These are phyloP conservation scores for Mycotypha africana DNA, from an alignment of 371 early-diverging fungal genomes.

Conservation along the genomic window DNA sequence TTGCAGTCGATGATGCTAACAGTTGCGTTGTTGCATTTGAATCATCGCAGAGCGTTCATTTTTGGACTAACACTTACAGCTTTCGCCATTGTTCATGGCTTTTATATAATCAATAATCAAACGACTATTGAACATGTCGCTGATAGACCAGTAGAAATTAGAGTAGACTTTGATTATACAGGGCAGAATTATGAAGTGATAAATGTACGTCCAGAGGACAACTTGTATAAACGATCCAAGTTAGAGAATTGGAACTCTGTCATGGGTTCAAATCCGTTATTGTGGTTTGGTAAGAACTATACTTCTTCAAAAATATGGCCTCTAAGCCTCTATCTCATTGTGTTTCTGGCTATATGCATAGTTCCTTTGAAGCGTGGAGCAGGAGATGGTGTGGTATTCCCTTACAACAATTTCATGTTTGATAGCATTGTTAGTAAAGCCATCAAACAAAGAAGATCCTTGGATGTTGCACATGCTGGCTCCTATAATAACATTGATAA, in stretches of 20 bases:
- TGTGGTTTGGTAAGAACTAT: slow-evolving; percentile 48
- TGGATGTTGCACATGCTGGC: slow-evolving; percentile 9
- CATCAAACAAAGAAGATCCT: slow-evolving; percentile 22
- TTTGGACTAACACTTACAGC: slow-evolving; percentile 24
- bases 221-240: slow-evolving; percentile 41
- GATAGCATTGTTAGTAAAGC: slow-evolving; percentile 34
- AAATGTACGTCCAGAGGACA: slow-evolving; percentile 9
- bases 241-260: slow-evolving; percentile 36
- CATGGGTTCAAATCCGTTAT: slow-evolving; percentile 31
- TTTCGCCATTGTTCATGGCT: slow-evolving; percentile 26
- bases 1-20: no score
- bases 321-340: no score
- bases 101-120: slow-evolving; percentile 30
- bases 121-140: slow-evolving; percentile 39
- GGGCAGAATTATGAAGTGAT: slow-evolving; percentile 21
- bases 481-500: no score
- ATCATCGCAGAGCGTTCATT: slow-evolving; percentile 5
- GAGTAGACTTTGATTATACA: slow-evolving; percentile 21
- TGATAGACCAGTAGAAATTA: slow-evolving; percentile 16
- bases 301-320: no score
- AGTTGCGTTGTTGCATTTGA: no score
- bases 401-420: slow-evolving; percentile 45
- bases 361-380: slow-evolving; percentile 34
- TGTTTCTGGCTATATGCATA: no score
- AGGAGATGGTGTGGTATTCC: slow-evolving; percentile 47